Evolutionary conservation across 257 asterid genomes (phyloP), one percentile per base, ranked within the genome.

Genomic region (Nicotiana paniculata): DNA sequence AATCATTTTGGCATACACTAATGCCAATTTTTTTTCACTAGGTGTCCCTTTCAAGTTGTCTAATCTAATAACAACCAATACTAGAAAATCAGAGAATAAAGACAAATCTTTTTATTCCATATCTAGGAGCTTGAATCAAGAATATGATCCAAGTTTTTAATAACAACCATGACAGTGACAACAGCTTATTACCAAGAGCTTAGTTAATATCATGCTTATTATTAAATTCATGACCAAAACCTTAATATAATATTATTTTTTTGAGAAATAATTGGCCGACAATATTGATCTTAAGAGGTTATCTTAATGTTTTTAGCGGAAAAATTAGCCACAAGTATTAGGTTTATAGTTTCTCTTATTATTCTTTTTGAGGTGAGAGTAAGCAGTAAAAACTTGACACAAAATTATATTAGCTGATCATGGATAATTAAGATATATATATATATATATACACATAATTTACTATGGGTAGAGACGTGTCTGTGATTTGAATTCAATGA

Each of bases 81-180:
- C 24, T 48, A 74, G 17, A 74, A 74, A 74, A 74, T 48, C 39
- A 74, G 43, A 74, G 43, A 74, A 74, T 74, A 48, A 46, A 46
- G 62, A 48, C 79, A 48, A 3, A 48, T 48, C 7, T 26, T 21
- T 46, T 48, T 74, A 72, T 74, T 74, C 79, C 79, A 74, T 46
- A 74, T 74, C 62, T 48, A 74, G 62, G 62, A 74, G 62, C 51
- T 74, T 74, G 79, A 74, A 74, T 74, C 59, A 74, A 74, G 61
- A 74, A 48, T 24, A 24, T 48, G 51, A 13, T 48, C 79, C 79
- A 74, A 48, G 48, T 5, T 13, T 74, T 26, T 46, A 46, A 48
- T 74, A 74, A 74, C 79, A 12, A 74, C 62, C 24, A 48, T 74
- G 79, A 74, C 2, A 74, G 61, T 74, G 79, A 74, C 79, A 24